A percentile compares a stretch with the other conserved stretches of the same genome.
Evolutionary conservation across 179 eudicot species (phyloP).

Genomic region (Beta corolliflora): DNA sequence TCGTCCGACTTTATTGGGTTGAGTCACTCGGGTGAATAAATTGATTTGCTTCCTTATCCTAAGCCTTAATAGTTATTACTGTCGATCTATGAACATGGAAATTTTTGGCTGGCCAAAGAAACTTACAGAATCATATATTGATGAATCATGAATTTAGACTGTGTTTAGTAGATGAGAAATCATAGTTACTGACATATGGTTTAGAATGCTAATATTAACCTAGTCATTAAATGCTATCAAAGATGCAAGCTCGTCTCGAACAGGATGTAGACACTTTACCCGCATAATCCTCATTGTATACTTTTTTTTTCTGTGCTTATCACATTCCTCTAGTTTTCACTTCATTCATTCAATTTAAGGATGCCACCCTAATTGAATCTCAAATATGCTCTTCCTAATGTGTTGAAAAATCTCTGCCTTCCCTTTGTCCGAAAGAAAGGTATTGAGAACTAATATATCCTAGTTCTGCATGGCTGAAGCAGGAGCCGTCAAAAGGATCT

Average conservation of each 20-base stretch:
- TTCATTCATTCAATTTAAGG: background rate
- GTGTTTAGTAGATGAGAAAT: background rate
- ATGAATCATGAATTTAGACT: background rate
- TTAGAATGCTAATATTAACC: background rate
- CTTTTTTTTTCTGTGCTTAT: background rate
- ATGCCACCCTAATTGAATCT: background rate
- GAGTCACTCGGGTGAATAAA: background rate
- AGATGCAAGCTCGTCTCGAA: background rate
- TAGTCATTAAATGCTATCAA: background rate
- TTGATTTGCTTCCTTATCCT: background rate
- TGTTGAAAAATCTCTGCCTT: background rate
- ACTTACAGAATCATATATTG: slow-evolving; percentile 1
- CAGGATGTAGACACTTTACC: background rate
- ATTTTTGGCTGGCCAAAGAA: background rate
- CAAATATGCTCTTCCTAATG: background rate
- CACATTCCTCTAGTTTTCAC: background rate
- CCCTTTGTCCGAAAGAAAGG: background rate
- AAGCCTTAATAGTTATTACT: background rate
- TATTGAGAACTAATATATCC: background rate
- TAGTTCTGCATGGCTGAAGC: slow-evolving; percentile 10
- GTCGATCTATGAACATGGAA: background rate
- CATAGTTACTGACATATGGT: background rate
- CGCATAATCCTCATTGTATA: background rate
- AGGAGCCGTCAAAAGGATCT: slow-evolving; percentile 26
- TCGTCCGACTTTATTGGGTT: too few relatives aligned